phyloP scores from a whole-genome alignment of 2,329 filamentous ascomycete genomes.

The Talaromyces sp. region DNA sequence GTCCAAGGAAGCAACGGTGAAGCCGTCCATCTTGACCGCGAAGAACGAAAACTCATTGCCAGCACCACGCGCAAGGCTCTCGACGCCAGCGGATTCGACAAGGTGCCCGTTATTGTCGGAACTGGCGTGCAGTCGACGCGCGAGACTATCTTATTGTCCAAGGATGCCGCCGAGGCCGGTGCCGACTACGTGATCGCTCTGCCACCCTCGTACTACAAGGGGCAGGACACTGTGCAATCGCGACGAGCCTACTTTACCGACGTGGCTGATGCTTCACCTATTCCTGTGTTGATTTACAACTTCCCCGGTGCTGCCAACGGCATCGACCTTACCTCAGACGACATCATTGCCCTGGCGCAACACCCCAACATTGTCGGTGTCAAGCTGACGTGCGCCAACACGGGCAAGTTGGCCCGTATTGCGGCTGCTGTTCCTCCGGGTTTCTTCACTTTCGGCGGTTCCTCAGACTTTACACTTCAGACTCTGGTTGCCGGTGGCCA shows the following conservation, averaged over 20 bases:
- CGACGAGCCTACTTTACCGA: conserved; percentile 61
- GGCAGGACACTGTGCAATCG: conserved; percentile 57
- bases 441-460: conserved; percentile 83
- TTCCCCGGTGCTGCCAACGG: conserved; percentile 64
- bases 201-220: conserved; percentile 70
- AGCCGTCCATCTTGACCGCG: conserved; percentile 69
- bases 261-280: conserved; percentile 55
- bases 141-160: conserved; percentile 65
- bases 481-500: conserved; percentile 73
- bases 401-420: conserved; percentile 65
- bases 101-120: conserved; percentile 70
- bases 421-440: conserved; percentile 41
- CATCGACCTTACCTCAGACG: conserved; percentile 63
- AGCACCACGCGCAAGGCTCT: conserved; percentile 64
- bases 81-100: conserved; percentile 58
- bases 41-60: conserved; percentile 65
- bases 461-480: conserved; percentile 82
- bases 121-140: conserved; percentile 68
- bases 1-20: conserved; percentile 80
- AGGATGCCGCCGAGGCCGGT: conserved; percentile 63
- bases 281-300: conserved; percentile 68
- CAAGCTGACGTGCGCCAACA: conserved; percentile 69
- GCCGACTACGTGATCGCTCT: conserved; percentile 72
- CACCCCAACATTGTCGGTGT: conserved; percentile 64
- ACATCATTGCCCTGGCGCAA: conserved; percentile 53